A percentile compares a stretch with the other conserved stretches of the same genome.
Conservation (phyloP, 768 basidiomycete species). For the Collybia nuda region DNA sequence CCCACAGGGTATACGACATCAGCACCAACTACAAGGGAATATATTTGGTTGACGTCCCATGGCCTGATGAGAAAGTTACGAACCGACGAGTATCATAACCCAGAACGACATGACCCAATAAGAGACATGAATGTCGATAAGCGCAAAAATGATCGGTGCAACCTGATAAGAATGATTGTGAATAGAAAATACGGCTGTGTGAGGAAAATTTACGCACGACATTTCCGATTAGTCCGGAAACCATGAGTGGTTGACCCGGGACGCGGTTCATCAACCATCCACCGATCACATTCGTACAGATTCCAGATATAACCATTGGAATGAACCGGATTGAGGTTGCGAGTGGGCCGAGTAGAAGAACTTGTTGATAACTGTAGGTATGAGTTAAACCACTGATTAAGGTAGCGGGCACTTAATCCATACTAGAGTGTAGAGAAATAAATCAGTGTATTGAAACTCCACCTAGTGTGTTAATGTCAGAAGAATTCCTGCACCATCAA, state of each 20-base stretch:
- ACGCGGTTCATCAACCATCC: constrained; percentile 2
- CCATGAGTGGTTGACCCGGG: not conserved
- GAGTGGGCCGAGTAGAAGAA: not conserved
- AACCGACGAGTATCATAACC: constrained; percentile 2
- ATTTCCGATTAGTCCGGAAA: not conserved
- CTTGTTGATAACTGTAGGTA: not conserved
- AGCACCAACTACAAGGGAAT: not conserved
- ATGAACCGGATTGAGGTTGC: not conserved
- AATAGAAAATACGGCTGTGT: not conserved
- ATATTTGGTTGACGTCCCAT: too few species aligned
- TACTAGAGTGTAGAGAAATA: not conserved
- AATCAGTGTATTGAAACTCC: not conserved
- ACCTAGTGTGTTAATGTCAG: not conserved
- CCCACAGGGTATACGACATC: constrained; percentile 2
- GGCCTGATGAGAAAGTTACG: not conserved
- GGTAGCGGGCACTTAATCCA: not conserved
- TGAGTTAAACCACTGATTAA: not conserved
- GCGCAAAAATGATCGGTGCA: not conserved
- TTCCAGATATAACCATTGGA: not conserved
- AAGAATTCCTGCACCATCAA: not conserved
- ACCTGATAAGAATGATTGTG: not conserved
- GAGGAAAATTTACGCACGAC: not conserved
- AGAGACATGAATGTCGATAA: not conserved
- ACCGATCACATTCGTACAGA: not conserved
- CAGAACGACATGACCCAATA: constrained; percentile 3